Conservation (phyloP, 1,284 basidiomycete species). For the Grifola frondosa region DNA sequence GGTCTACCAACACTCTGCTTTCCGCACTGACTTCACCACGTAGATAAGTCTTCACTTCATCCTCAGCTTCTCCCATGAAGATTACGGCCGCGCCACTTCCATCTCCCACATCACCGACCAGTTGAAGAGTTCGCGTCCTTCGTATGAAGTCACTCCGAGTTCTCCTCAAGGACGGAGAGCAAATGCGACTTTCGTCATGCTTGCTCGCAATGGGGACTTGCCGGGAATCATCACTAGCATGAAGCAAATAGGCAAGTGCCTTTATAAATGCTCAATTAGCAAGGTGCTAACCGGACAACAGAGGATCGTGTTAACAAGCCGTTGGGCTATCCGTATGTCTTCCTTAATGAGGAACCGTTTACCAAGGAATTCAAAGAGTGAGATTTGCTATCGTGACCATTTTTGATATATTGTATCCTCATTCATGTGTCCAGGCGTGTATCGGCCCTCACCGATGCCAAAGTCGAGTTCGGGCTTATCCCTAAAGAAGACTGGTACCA, state of each 20-base stretch:
- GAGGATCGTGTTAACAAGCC: conserved; percentile 86
- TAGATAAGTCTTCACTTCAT: conserved; percentile 74
- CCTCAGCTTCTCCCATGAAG: conserved; percentile 68
- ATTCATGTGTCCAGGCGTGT: conserved; percentile 51
- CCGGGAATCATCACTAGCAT: conserved; percentile 70
- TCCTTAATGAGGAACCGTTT: conserved; percentile 83
- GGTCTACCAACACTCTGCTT: neutral
- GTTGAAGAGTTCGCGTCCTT: conserved; percentile 39
- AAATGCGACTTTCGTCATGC: conserved; percentile 84
- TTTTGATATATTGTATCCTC: neutral
- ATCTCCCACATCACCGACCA: conserved; percentile 52
- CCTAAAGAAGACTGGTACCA: conserved; percentile 83
- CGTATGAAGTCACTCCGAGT: conserved; percentile 48
- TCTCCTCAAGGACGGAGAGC: conserved; percentile 53
- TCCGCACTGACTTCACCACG: conserved; percentile 8
- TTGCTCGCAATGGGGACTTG: conserved; percentile 84
- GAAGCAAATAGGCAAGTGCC: conserved; percentile 55
- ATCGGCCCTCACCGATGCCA: conserved; percentile 60
- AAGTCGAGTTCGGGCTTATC: conserved; percentile 82
- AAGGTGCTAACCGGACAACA: conserved; percentile 1
- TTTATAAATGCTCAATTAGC: conserved; percentile 54
- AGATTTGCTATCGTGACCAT: conserved; percentile 12
- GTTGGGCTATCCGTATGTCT: conserved; percentile 83
- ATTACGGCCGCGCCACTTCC: conserved; percentile 66
- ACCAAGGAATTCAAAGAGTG: conserved; percentile 76